Percentiles rank a stretch among this genome's conserved stretches.
These are phyloP conservation scores for Acer campestre DNA, from an alignment of 345 rosid genomes.

Conservation along the genomic window DNA sequence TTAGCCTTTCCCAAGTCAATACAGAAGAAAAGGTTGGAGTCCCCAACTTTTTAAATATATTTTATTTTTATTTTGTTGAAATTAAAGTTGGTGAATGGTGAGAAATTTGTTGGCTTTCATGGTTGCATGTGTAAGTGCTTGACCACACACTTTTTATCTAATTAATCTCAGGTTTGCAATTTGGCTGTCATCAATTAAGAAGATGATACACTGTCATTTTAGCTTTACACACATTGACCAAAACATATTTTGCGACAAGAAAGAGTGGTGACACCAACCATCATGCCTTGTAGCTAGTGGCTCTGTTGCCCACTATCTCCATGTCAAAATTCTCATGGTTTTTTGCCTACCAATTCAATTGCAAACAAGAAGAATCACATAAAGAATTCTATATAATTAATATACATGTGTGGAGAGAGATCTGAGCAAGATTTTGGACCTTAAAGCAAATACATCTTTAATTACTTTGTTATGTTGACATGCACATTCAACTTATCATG, in stretches of 20 bases:
- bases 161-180: neutral
- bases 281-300: slow-evolving; percentile 11
- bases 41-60: neutral
- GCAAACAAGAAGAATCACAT: slow-evolving; percentile 25
- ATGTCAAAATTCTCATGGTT: slow-evolving; percentile 22
- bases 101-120: neutral
- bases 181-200: slow-evolving; percentile 10
- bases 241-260: slow-evolving; percentile 19
- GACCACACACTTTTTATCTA: slow-evolving; percentile 3
- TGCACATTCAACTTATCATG: neutral
- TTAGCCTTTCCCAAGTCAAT: slow-evolving; percentile 21
- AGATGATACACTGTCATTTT: neutral
- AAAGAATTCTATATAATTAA: slow-evolving; percentile 9
- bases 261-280: slow-evolving; percentile 27
- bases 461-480: neutral
- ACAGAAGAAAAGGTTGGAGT: neutral
- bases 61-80: neutral
- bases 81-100: neutral
- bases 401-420: neutral
- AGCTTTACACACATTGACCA: neutral
- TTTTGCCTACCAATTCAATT: slow-evolving; percentile 33
- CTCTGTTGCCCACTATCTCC: slow-evolving; percentile 29
- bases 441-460: neutral
- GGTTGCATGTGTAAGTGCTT: neutral
- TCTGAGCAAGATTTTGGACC: neutral